Conservation (phyloP, 2,329 filamentous ascomycete species). For the Stachybotrys chlorohalonatus region DNA sequence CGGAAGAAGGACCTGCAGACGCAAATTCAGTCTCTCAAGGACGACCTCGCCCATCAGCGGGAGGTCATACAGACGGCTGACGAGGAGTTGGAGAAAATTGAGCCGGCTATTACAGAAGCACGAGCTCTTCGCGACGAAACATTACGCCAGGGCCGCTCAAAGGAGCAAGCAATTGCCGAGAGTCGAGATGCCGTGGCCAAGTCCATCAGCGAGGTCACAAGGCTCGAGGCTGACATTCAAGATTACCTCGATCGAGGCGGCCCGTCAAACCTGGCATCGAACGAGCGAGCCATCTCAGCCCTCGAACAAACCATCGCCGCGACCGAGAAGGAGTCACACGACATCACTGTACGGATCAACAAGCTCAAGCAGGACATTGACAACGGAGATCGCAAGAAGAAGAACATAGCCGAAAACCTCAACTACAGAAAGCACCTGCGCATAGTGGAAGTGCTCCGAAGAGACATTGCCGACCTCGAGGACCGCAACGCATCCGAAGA, state of each 20-base stretch:
- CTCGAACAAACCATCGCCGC: constrained; percentile 58
- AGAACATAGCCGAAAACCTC: constrained; percentile 82
- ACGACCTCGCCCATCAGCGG: constrained; percentile 58
- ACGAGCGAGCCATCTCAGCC: constrained; percentile 57
- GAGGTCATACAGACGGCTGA: constrained; percentile 63
- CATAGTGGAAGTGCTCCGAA: constrained; percentile 55
- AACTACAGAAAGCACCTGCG: constrained; percentile 70
- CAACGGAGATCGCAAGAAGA: constrained; percentile 74
- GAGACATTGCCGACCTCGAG: constrained; percentile 67
- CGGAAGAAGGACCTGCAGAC: constrained; percentile 63
- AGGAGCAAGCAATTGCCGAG: constrained; percentile 62
- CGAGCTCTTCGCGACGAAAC: constrained; percentile 70
- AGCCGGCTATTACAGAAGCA: constrained; percentile 67
- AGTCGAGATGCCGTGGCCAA: constrained; percentile 63
- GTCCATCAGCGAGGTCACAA: constrained; percentile 67
- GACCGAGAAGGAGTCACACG: constrained; percentile 58
- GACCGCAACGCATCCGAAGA: constrained; percentile 75
- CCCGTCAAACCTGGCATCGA: constrained; percentile 58
- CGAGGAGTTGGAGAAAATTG: constrained; percentile 61
- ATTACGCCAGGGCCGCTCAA: constrained; percentile 58
- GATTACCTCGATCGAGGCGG: constrained; percentile 72
- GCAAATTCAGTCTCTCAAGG: constrained; percentile 66
- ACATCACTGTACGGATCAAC: constrained; percentile 63
- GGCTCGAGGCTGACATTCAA: constrained; percentile 68
- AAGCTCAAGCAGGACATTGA: constrained; percentile 67